Evolutionary conservation across 1,139 yeast species (phyloP).

Genomic region (Hansenula lynferdii): DNA sequence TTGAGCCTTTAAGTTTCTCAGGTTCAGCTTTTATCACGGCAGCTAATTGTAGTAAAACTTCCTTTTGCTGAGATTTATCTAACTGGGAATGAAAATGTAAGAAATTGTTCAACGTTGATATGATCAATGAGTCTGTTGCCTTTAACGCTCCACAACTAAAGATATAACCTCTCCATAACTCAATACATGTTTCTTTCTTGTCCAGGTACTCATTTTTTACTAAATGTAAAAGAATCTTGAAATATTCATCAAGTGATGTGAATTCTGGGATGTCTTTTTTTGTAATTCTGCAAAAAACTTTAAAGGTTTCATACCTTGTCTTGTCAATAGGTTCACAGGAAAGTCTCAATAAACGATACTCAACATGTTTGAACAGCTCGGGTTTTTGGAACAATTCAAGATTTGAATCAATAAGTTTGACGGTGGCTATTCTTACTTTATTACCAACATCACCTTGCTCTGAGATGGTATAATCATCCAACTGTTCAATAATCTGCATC

Average conservation of each 20-base stretch:
- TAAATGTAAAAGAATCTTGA: conserved; percentile 14
- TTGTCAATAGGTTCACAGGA: conserved; percentile 47
- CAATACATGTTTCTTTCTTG: conserved; percentile 22
- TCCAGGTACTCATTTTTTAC: conserved; percentile 9
- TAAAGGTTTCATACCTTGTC: conserved; percentile 28
- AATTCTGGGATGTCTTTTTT: conserved; percentile 3
- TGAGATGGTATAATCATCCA: conserved; percentile 64
- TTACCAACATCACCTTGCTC: conserved; percentile 81
- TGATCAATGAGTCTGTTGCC: conserved; percentile 45
- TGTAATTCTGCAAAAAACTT: conserved; percentile 18
- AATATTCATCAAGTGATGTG: conserved; percentile 9
- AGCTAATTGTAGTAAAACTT: conserved; percentile 14
- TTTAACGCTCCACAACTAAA: conserved; percentile 59
- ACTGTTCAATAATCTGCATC: conserved; percentile 21
- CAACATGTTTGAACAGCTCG: conserved; percentile 15
- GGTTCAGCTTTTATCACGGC: conserved; percentile 15
- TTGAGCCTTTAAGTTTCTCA: conserved; percentile 9
- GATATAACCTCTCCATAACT: conserved; percentile 53
- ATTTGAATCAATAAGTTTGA: conserved; percentile 35
- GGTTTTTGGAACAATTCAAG: conserved; percentile 14
- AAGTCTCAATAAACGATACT: conserved; percentile 43
- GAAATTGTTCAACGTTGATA: conserved; percentile 40
- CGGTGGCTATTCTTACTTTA: conserved; percentile 51
- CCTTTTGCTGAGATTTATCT: conserved; percentile 2
- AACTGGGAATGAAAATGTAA: conserved; percentile 28